Base-by-base conservation (phyloP, 2,329 filamentous ascomycete species). In the Fusarium dimerum region DNA sequence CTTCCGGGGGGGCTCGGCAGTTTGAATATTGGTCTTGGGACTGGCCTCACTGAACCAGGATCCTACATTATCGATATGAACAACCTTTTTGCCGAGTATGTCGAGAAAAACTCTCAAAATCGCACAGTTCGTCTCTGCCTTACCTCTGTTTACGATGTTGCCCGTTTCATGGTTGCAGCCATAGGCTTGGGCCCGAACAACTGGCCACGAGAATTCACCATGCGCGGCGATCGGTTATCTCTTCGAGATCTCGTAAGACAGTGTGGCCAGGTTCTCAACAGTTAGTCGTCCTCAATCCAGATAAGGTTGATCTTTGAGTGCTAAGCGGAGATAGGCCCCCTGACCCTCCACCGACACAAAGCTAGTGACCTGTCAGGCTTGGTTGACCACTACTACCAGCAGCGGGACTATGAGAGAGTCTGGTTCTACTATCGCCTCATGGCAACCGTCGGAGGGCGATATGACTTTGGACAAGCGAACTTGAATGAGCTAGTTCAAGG, bases 101-200 rank as follows among this genome's bases (percentile, higher is more conserved):
- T 86, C 2, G 78, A 81, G 34, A 76, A 73, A n/a, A 80, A 81
- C 51, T 62, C 71, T 2, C 69, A 75, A 4, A 80, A 80, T 0
- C 72, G 77, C 26, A 71, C 75, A 0, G 78, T 81, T n/a, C 77
- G 73, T 8, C 71, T 92, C 6, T 86, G 82, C 59, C 74, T 92
- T 74, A 91, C 86, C 2, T 87, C 87, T 5, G 81, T 85, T 15
- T 76, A 83, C 56, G 89, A 92, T 62, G 81, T 90, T 6, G 88
- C 81, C 20, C 78, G 79, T n/a, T 90, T 88, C 60, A 76, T 92
- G 9, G 85, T 86, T 11, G 82, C 84, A n/a, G 83, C 89, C 13
- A 68, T 90, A 30, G 85, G 89, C 43, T 70, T 90, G 40, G 80
- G 78, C 0, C 74, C 77, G 8, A 72, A 75, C 7, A 76, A 68